Conservation (phyloP, 805 yeast species). For the Wickerhamiella nectarea region DNA sequence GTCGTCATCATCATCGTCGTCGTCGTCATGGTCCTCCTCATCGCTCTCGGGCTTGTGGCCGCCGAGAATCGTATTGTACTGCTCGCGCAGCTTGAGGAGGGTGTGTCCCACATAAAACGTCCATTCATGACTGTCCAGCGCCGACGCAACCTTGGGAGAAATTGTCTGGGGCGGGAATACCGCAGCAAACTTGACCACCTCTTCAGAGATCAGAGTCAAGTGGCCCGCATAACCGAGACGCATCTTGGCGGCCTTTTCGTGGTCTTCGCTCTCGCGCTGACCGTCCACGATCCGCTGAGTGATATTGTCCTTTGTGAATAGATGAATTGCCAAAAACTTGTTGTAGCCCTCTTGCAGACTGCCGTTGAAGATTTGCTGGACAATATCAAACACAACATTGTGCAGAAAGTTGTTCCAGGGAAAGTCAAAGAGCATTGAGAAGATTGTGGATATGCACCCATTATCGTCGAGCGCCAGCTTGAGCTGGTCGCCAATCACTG, state of each 20-base stretch:
- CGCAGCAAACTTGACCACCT: conserved; percentile 74
- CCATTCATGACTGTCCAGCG: conserved; percentile 49
- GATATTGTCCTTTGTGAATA: conserved; percentile 51
- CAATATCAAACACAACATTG: conserved; percentile 90
- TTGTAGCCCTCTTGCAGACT: conserved; percentile 74
- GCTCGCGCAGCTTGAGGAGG: conserved; percentile 77
- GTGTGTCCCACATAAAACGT: conserved; percentile 68
- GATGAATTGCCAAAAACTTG: conserved; percentile 56
- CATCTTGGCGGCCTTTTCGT: conserved; percentile 45
- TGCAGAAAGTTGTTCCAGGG: conserved; percentile 98
- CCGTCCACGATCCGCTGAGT: conserved; percentile 49
- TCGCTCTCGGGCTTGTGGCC: conserved; percentile 42
- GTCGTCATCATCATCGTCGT: conserved; percentile 20
- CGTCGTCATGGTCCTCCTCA: conserved; percentile 21
- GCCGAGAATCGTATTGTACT: conserved; percentile 87
- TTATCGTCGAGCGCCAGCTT: conserved; percentile 73
- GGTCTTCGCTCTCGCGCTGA: conserved; percentile 42
- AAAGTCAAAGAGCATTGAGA: conserved; percentile 61
- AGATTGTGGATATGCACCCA: conserved; percentile 50
- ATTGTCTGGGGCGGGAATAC: conserved; percentile 46
- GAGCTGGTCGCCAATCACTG: conserved; percentile 76
- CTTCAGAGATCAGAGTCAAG: conserved; percentile 83
- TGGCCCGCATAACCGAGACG: conserved; percentile 97
- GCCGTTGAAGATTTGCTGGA: conserved; percentile 89
- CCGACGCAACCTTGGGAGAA: conserved; percentile 38